phyloP scores from a whole-genome alignment of 2,329 filamentous ascomycete genomes.

The Phialophora chinensis region DNA sequence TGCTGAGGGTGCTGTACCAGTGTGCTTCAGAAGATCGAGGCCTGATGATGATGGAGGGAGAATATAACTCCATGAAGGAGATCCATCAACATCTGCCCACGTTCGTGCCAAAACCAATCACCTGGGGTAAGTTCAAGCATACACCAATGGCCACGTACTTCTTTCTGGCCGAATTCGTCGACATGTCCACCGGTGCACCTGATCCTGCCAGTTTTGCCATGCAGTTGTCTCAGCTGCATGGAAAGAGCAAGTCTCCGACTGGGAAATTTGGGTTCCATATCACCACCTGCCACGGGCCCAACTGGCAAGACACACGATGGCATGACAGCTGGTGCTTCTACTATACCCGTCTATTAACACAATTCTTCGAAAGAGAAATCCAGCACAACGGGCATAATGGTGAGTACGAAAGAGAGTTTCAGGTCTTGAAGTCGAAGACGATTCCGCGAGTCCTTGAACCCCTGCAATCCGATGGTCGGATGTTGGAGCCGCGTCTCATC shows the following conservation, averaged over 20 bases:
- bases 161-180: conserved; percentile 43
- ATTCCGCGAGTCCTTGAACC: conserved; percentile 44
- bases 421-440: conserved; percentile 39
- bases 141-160: conserved; percentile 41
- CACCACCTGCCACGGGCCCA: conserved; percentile 44
- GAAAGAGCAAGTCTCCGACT: conserved; percentile 43
- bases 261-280: conserved; percentile 49
- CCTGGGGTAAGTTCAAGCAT: conserved; percentile 40
- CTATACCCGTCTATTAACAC: conserved; percentile 45
- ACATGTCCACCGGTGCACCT: conserved; percentile 42
- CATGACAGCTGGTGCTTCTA: conserved; percentile 49
- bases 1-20: conserved; percentile 10
- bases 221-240: conserved; percentile 43
- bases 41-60: conserved; percentile 40
- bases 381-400: conserved; percentile 44
- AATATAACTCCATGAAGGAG: conserved; percentile 44
- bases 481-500: conserved; percentile 44
- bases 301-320: conserved; percentile 44
- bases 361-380: conserved; percentile 42
- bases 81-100: conserved; percentile 41
- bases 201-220: conserved; percentile 40
- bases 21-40: conserved; percentile 24
- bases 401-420: conserved; percentile 41
- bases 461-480: conserved; percentile 39
- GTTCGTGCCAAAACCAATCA: conserved; percentile 43